A percentile compares a stretch with the other conserved stretches of the same genome.
Evolutionary conservation across 2,329 filamentous ascomycete species (phyloP).

Genomic region (Fusarium devonianum): DNA sequence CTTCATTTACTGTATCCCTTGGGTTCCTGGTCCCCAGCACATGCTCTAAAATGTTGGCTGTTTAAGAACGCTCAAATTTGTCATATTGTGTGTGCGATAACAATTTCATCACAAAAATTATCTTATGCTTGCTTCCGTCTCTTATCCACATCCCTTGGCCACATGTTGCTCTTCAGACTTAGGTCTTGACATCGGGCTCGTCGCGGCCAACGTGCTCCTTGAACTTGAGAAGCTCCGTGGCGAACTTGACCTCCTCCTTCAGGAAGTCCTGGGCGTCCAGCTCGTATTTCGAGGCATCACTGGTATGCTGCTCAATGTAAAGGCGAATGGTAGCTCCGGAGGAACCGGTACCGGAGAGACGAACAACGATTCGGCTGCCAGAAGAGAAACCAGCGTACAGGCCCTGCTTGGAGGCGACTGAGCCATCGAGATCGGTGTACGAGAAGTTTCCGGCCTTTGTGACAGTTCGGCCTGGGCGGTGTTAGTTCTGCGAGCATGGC

Average conservation of each 20-base stretch:
- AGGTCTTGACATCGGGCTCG: conserved; percentile 97
- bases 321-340: conserved; percentile 95
- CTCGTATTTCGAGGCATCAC: conserved; percentile 77
- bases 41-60: conserved; percentile 22
- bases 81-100: conserved; percentile 35
- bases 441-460: conserved; percentile 93
- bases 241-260: conserved; percentile 85
- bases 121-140: conserved; percentile 29
- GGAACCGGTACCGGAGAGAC: conserved; percentile 92
- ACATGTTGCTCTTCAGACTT: conserved; percentile 42
- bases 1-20: conserved; percentile 15
- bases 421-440: conserved; percentile 98
- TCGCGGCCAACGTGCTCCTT: conserved; percentile 92
- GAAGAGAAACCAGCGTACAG: conserved; percentile 94
- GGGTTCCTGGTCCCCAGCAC: conserved; percentile 5
- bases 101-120: conserved; percentile 36
- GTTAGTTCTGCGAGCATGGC: conserved; percentile 29
- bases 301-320: conserved; percentile 96
- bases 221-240: conserved; percentile 86
- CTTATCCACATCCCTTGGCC: conserved; percentile 12
- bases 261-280: conserved; percentile 93
- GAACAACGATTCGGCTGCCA: conserved; percentile 92
- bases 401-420: conserved; percentile 93
- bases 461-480: conserved; percentile 73
- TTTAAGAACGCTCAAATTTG: conserved; percentile 41